Conservation (phyloP, 1,284 basidiomycete genomes). For the Peniophora sp. region DNA sequence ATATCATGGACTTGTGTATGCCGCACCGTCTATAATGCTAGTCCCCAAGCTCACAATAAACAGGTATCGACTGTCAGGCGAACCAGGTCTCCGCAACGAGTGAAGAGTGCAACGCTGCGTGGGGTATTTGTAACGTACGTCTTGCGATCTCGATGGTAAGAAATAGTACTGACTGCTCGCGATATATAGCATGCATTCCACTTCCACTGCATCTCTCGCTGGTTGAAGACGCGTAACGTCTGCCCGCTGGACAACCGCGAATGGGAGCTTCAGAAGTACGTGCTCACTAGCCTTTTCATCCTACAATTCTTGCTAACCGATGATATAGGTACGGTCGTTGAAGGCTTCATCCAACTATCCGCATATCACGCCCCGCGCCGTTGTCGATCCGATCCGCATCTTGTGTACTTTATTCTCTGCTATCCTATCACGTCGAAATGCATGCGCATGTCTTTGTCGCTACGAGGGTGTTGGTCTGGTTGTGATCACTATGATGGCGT, state of each 20-base stretch:
- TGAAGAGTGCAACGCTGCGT: slow-evolving; percentile 98
- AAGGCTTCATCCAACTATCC: no score
- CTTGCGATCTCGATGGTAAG: background rate
- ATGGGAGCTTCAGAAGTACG: slow-evolving; percentile 91
- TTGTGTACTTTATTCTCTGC: no score
- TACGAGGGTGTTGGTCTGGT: no score
- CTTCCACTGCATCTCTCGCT: slow-evolving; percentile 99
- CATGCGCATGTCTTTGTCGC: no score
- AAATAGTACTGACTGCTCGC: background rate
- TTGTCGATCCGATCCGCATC: no score
- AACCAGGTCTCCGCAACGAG: slow-evolving; percentile 96
- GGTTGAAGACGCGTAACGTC: slow-evolving; percentile 98
- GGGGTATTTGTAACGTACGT: slow-evolving; percentile 97
- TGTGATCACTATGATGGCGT: no score
- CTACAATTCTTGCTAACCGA: background rate
- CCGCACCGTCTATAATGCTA: slow-evolving; percentile 9
- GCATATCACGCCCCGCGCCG: no score
- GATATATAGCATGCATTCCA: slow-evolving; percentile 90
- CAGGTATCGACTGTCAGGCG: slow-evolving; percentile 99
- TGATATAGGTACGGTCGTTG: background rate
- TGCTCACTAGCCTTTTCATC: slow-evolving; percentile 8
- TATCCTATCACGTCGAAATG: no score
- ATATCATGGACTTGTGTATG: slow-evolving; percentile 98
- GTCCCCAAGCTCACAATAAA: background rate
- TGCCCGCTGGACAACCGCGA: slow-evolving; percentile 97